These are phyloP conservation scores for Podospora didyma DNA, from an alignment of 495 filamentous ascomycete genomes.

Conservation along the genomic window DNA sequence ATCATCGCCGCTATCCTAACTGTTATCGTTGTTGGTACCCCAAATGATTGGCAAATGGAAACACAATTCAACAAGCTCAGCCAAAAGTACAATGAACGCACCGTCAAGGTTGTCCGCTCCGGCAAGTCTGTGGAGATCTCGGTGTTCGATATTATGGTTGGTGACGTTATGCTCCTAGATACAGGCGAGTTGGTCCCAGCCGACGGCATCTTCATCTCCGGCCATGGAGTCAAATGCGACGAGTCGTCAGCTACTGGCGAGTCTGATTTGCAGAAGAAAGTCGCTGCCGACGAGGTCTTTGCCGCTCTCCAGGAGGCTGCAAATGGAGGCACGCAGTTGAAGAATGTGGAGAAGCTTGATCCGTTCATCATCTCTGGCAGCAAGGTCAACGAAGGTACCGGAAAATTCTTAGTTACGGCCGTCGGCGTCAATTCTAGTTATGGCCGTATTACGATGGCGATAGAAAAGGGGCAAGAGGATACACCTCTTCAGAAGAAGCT, in stretches of 20 bases:
- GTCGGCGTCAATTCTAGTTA: constrained; percentile 82
- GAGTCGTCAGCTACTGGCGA: constrained; percentile 83
- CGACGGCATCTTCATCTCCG: constrained; percentile 67
- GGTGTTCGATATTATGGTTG: constrained; percentile 66
- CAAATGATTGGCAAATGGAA: constrained; percentile 79
- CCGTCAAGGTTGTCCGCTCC: constrained; percentile 74
- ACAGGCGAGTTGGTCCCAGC: constrained; percentile 72
- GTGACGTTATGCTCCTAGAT: constrained; percentile 68
- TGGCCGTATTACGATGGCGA: constrained; percentile 90
- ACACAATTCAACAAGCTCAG: constrained; percentile 74
- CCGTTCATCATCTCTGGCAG: constrained; percentile 92
- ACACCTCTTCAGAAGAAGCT: constrained; percentile 91
- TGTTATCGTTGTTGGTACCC: constrained; percentile 68
- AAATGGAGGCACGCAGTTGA: constrained; percentile 18
- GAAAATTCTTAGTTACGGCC: constrained; percentile 80
- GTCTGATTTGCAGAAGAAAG: constrained; percentile 74
- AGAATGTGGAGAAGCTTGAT: constrained; percentile 68
- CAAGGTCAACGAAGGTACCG: constrained; percentile 87
- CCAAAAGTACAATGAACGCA: constrained; percentile 71
- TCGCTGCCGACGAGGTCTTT: constrained; percentile 70
- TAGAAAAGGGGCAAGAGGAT: constrained; percentile 82
- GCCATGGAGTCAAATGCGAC: constrained; percentile 74
- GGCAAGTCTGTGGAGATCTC: constrained; percentile 69
- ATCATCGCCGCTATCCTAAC: constrained; percentile 74
- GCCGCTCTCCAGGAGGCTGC: constrained; percentile 60